Conservation (phyloP, 805 yeast genomes). For the Isabelozyma gotoi region DNA sequence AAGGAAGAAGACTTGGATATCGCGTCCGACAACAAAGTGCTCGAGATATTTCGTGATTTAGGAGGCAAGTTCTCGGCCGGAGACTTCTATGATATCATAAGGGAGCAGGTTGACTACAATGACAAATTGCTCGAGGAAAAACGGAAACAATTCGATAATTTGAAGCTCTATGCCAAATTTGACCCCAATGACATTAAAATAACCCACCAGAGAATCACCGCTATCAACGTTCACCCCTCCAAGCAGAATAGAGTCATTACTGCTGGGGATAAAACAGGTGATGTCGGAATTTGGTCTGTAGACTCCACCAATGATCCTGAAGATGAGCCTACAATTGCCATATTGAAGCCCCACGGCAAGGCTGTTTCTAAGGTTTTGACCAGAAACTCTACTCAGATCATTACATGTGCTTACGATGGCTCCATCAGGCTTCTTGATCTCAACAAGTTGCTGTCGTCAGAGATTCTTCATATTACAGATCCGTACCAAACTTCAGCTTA, state of each 20-base stretch:
- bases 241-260: slow-evolving; percentile 58
- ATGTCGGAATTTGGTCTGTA: slow-evolving; percentile 86
- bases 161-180: slow-evolving; percentile 53
- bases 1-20: slow-evolving; percentile 11
- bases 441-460: slow-evolving; percentile 55
- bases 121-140: slow-evolving; percentile 44
- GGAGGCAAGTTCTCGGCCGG: slow-evolving; percentile 63
- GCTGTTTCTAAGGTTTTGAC: slow-evolving; percentile 65
- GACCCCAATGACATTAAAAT: slow-evolving; percentile 73
- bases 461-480: slow-evolving; percentile 44
- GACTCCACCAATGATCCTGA: slow-evolving; percentile 37
- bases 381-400: slow-evolving; percentile 51
- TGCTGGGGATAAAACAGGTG: slow-evolving; percentile 90
- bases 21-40: slow-evolving; percentile 24
- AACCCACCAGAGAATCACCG: slow-evolving; percentile 69
- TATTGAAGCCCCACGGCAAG: slow-evolving; percentile 73
- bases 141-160: slow-evolving; percentile 53
- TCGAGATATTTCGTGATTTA: slow-evolving; percentile 33
- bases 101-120: slow-evolving; percentile 19
- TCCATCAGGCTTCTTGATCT: slow-evolving; percentile 75
- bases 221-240: slow-evolving; percentile 77
- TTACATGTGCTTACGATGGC: slow-evolving; percentile 85
- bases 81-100: slow-evolving; percentile 62
- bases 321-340: slow-evolving; percentile 53
- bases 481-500: slow-evolving; percentile 47